These are phyloP conservation scores for Ophiostoma sp. DNA, from an alignment of 2,329 filamentous ascomycete genomes.

Conservation along the genomic window DNA sequence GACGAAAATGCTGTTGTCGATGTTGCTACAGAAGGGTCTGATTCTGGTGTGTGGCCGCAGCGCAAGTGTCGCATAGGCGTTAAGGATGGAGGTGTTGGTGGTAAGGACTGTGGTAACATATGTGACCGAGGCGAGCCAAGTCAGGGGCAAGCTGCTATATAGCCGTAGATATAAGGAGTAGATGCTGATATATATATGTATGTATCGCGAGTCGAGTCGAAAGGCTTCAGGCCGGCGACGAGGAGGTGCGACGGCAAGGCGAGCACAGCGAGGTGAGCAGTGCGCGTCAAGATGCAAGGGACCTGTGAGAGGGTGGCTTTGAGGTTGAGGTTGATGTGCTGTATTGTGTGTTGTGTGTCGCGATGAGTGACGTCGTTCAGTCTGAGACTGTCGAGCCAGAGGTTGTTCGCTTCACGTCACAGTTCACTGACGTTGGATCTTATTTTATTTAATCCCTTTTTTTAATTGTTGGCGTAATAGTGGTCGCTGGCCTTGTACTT, in stretches of 20 bases:
- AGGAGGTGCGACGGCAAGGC: not conserved
- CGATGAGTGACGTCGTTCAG: not conserved
- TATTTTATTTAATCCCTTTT: not conserved
- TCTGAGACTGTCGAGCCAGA: not conserved
- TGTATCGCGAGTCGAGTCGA: not conserved
- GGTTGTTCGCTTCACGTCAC: not conserved
- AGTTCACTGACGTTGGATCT: not conserved
- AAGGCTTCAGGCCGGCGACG: not conserved
- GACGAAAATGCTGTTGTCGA: not conserved
- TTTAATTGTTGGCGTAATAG: constrained; percentile 1
- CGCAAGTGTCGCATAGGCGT: not conserved
- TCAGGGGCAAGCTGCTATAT: not conserved
- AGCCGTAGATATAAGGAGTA: not conserved
- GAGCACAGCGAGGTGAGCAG: not conserved
- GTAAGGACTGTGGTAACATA: not conserved
- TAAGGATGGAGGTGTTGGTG: not conserved
- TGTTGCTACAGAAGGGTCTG: not conserved
- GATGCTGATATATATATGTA: not conserved
- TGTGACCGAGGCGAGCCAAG: not conserved
- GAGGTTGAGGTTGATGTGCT: not conserved
- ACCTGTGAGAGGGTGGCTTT: not conserved
- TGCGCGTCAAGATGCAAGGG: constrained; percentile 5
- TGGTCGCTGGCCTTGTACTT: not conserved
- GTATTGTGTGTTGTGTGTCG: not conserved
- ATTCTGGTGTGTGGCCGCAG: not conserved